Percentiles rank a stretch among this genome's conserved stretches.
phyloP scores from a whole-genome alignment of 1,284 basidiomycete genomes.

The Athelia psychrophila region DNA sequence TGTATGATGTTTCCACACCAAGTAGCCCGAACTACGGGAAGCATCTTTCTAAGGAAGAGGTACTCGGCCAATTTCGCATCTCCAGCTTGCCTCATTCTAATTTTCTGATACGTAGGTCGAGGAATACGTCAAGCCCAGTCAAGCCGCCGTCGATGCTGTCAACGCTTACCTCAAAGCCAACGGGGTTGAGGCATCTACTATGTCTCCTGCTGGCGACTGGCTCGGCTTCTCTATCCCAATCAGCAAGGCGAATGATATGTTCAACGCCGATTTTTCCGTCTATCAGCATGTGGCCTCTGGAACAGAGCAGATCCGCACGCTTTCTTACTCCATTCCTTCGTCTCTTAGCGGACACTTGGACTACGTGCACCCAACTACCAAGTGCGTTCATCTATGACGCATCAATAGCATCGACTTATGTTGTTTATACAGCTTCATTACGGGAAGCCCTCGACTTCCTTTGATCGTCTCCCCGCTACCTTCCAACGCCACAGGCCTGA shows the following conservation, averaged over 20 bases:
- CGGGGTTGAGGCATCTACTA: slow-evolving; percentile 25
- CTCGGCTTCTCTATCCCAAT: slow-evolving; percentile 34
- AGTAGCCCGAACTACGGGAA: slow-evolving; percentile 40
- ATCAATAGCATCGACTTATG: slow-evolving; percentile 7
- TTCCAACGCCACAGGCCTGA: slow-evolving; percentile 13
- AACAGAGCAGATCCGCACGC: slow-evolving; percentile 30
- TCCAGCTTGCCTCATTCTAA: background rate
- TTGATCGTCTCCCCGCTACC: slow-evolving; percentile 2
- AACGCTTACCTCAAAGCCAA: slow-evolving; percentile 35
- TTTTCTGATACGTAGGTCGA: slow-evolving; percentile 28
- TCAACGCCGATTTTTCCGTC: slow-evolving; percentile 35
- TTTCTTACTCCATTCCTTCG: slow-evolving; percentile 39
- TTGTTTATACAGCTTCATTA: slow-evolving; percentile 24
- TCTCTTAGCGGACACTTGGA: slow-evolving; percentile 34
- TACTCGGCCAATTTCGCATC: slow-evolving; percentile 10
- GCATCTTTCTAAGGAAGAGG: slow-evolving; percentile 44
- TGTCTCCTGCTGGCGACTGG: slow-evolving; percentile 39
- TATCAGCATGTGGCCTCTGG: slow-evolving; percentile 34
- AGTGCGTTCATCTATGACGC: slow-evolving; percentile 9
- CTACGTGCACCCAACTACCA: slow-evolving; percentile 39
- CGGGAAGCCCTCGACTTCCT: slow-evolving; percentile 11
- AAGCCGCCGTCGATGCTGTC: slow-evolving; percentile 31
- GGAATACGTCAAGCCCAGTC: slow-evolving; percentile 30
- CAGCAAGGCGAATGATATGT: slow-evolving; percentile 35
- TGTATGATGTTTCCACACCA: slow-evolving; percentile 47